A percentile compares a stretch with the other conserved stretches of the same genome.
phyloP scores from a whole-genome alignment of 2,329 filamentous ascomycete species.

The Ilyonectria mors-panacis region DNA sequence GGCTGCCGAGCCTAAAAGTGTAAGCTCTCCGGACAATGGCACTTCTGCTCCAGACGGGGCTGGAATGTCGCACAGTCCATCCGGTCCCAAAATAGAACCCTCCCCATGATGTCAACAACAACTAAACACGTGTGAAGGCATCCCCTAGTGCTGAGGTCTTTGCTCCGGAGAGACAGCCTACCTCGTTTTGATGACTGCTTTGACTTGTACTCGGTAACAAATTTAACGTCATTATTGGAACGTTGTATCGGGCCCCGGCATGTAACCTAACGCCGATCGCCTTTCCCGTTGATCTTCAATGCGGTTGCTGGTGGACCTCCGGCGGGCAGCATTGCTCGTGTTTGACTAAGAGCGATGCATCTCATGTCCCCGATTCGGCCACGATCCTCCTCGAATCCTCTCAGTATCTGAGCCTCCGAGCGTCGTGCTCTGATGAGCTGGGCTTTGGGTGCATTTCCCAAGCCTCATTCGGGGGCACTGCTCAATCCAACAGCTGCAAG shows the following conservation, averaged over 20 bases:
- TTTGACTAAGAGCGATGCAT: slow-evolving; percentile 9
- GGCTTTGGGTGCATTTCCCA: background rate
- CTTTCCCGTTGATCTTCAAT: background rate
- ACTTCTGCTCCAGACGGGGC: background rate
- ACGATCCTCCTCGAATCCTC: background rate
- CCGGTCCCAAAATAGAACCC: slow-evolving; percentile 4
- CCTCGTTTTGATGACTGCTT: slow-evolving; percentile 3
- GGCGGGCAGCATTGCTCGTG: slow-evolving; percentile 4
- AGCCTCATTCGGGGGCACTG: slow-evolving; percentile 2
- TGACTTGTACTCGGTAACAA: background rate
- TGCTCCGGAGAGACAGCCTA: background rate
- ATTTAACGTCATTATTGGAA: background rate
- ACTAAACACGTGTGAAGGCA: background rate
- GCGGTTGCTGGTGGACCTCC: slow-evolving; percentile 2
- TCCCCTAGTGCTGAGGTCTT: background rate
- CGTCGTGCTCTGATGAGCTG: background rate
- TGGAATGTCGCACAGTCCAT: slow-evolving; percentile 10
- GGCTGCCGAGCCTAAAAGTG: slow-evolving; percentile 1
- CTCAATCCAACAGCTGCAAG: slow-evolving; percentile 9
- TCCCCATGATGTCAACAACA: slow-evolving; percentile 19
- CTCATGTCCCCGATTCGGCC: background rate
- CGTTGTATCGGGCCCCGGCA: background rate
- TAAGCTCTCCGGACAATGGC: background rate
- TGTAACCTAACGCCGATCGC: background rate
- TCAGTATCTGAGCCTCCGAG: background rate